Evolutionary conservation across 371 early-diverging fungal genomes (phyloP), one percentile per base, ranked within the genome.

Genomic region (Rhizopus sp.): DNA sequence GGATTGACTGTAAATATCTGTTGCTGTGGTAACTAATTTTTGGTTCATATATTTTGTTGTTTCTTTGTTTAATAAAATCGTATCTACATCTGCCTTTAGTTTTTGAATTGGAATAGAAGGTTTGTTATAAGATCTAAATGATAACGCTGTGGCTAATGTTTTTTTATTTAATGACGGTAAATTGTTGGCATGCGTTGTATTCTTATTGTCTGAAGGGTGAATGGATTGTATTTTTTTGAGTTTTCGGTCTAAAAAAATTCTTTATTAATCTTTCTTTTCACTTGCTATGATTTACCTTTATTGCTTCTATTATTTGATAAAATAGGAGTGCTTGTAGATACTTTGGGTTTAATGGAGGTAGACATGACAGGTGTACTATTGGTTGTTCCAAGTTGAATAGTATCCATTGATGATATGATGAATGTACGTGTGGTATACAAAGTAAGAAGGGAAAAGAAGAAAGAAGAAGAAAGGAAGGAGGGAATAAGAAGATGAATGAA

Each of bases 251-350:
- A 23, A 23, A 23, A 23, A 23, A 23, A 23, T 1, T 23, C 23
- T 23, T 23, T 23, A 23, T 23, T 23, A 23, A 23, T 23, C 23
- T 23, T 23, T 23, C 2, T 23, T 2, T 23, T 23, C 23, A 23
- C 23, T 23, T 23, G 23, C 23, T 23, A 5, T 1, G 1, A 16
- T 15, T 10, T 42, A 15, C 29, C 6, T 41, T 8, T n/a, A 41
- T 41, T 41, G 10, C 15, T 41, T 13, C 6, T 6, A n/a, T 41
- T 41, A 6, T 41, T 41, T 7, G 52, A 52, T 23, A 39, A 39
- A 40, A 29, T 40, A 5, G 54, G 54, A 3, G 54, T 53, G 32
- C 54, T 53, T 23, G 5, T 53, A 15, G 54, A 53, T 33, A 42
- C 7, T 17, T 41, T 53, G 16, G 42, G 40, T 16, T 53, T 53